Evolutionary conservation across 2,329 filamentous ascomycete genomes (phyloP).

Genomic region (Trichocomaceae sp.): DNA sequence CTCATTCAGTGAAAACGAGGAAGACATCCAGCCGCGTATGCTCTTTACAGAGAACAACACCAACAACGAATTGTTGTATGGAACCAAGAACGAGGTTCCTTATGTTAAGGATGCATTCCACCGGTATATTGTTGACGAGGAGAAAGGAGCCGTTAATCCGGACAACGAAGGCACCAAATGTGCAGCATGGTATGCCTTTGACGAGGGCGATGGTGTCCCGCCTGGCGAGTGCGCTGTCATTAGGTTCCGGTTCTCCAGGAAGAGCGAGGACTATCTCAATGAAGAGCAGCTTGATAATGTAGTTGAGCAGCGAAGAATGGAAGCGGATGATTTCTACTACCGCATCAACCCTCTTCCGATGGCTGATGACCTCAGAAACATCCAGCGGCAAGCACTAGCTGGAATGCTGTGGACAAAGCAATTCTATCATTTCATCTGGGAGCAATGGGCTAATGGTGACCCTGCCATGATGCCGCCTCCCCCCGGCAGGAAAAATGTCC

Average conservation of each 20-base stretch:
- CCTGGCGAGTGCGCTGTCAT: constrained; percentile 94
- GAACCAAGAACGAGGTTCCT: constrained; percentile 67
- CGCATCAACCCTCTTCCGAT: constrained; percentile 88
- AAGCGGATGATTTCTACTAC: constrained; percentile 95
- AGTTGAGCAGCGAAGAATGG: constrained; percentile 75
- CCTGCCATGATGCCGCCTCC: constrained; percentile 83
- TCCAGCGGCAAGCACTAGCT: constrained; percentile 87
- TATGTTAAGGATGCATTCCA: constrained; percentile 98
- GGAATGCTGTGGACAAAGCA: constrained; percentile 99
- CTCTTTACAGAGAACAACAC: constrained; percentile 96
- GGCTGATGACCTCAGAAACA: constrained; percentile 86
- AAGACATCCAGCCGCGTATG: constrained; percentile 77
- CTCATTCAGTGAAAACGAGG: constrained; percentile 66
- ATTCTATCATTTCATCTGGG: constrained; percentile 94
- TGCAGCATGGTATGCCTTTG: constrained; percentile 87
- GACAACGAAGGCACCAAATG: constrained; percentile 75
- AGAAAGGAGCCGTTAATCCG: constrained; percentile 78
- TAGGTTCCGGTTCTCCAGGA: constrained; percentile 77
- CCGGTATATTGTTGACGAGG: constrained; percentile 71
- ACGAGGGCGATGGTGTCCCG: constrained; percentile 76
- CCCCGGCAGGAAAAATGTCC: constrained; percentile 66
- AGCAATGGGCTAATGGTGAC: constrained; percentile 95
- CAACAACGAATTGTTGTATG: constrained; percentile 72
- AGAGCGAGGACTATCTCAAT: constrained; percentile 71
- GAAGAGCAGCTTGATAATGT: constrained; percentile 90